These are phyloP conservation scores for Colletotrichum sp. DNA, from an alignment of 2,329 filamentous ascomycete genomes.

Conservation along the genomic window DNA sequence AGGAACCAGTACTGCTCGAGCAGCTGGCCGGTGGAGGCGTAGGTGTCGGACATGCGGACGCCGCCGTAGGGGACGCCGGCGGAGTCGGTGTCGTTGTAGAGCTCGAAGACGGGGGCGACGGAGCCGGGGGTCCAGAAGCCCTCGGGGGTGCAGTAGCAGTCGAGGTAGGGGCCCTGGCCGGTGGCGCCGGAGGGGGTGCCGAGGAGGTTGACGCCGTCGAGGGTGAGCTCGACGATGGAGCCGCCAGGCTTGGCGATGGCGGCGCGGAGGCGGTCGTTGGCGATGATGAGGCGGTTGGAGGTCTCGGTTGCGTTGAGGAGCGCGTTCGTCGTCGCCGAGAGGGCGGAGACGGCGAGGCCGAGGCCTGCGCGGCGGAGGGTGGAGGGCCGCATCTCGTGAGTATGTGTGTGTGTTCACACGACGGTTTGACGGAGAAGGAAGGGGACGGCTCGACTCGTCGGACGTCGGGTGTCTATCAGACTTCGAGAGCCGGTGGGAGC, in stretches of 20 bases:
- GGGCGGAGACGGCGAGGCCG: neutral
- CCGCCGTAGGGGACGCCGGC: constrained; percentile 56
- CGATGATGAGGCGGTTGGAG: constrained; percentile 35
- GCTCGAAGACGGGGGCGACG: constrained; percentile 50
- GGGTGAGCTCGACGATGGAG: constrained; percentile 36
- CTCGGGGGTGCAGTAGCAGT: constrained; percentile 63
- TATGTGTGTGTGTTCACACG: neutral
- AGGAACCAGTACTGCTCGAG: constrained; percentile 69
- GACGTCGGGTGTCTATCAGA: neutral
- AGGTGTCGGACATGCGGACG: constrained; percentile 61
- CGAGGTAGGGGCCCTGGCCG: constrained; percentile 60
- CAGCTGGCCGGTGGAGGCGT: constrained; percentile 58
- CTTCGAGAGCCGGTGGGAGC: neutral
- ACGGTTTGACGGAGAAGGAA: neutral
- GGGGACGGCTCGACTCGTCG: neutral
- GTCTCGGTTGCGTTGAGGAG: constrained; percentile 38
- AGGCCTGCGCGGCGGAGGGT: neutral
- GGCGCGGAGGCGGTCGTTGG: constrained; percentile 42
- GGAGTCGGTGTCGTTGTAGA: constrained; percentile 56
- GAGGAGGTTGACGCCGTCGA: constrained; percentile 50
- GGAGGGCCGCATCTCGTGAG: neutral
- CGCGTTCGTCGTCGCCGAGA: constrained; percentile 22
- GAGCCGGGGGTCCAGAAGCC: constrained; percentile 62
- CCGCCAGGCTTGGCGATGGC: constrained; percentile 41
- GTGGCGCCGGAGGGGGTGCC: constrained; percentile 45